Base-by-base conservation (phyloP, 441 rosid genomes). In the Gossypium schwendimanii region DNA sequence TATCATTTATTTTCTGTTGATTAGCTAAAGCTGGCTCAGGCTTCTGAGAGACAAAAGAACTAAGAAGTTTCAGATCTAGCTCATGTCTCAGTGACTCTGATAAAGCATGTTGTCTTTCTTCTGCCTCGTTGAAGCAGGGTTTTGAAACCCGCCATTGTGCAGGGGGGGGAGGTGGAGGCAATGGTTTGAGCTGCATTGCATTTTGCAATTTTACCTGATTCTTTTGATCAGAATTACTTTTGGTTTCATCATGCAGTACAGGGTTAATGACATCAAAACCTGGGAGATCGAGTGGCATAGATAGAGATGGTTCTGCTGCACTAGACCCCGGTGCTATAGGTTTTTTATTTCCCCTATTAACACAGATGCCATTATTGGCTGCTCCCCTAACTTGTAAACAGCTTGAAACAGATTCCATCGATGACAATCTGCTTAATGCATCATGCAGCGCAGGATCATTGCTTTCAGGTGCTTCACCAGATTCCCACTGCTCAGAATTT, bases 401-500 rank as follows among this genome's bases (percentile, higher is more conserved):
- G 71, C 80, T 73, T 70, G 88, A 81, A 59, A 83, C 68, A 75
- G 82, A 74, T 72, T 79, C 89, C 64, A 70, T 14, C 1, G 81
- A 66, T 10, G 87, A 70, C 58, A 79, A 76, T 81, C 81, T 75
- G 69, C 84, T 33, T 58, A 84, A 77, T 67, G 87, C 81, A 81
- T 85, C 87, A 71, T 74, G 78, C 49, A 79, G 70, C 73, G 77
- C 90, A 12, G 59, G 83, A 71, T 88, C 82, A 67, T 80, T 81
- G 78, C 77, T 80, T 75, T 78, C 85, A 61, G 87, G 83, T 47
- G 88, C 83, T 53, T 79, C 85, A 78, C 82, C 82, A 36, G 87
- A 85, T 79, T 85, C 98, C 98, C 98, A 94, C 80, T 83, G 87
- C 83, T 94, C 97, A 54, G 96, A 92, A 69, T 87, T 84, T 64